Base-by-base conservation (phyloP, 2,329 filamentous ascomycete species). In the Phoma sp. region DNA sequence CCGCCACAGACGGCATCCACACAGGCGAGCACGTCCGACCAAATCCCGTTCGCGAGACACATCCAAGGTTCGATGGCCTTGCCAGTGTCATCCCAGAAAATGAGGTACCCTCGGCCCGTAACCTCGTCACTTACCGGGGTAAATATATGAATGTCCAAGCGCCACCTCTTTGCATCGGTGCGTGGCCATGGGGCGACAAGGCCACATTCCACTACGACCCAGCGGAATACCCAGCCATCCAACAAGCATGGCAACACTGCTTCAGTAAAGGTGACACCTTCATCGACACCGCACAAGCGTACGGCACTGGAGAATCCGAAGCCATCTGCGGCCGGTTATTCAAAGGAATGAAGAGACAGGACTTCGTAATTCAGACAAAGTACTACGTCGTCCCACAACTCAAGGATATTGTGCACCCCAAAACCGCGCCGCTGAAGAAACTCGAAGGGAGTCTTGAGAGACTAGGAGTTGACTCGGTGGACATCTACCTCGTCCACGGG, bases 231-330 rank as follows among this genome's bases (percentile, higher is more conserved):
- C 69, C 64, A 3, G 63, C 50, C 11, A 65, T 76, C 10, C 72
- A 74, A 13, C 70, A 68, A 39, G 77, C 76, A 18, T 79, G 77
- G 76, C 57, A 69, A 36, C 58, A 69, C 24, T 65, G 75, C n/a
- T 67, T 75, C 43, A 58, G 67, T 6, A 67, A 70, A 4, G 72
- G 73, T 11, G 54, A 78, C 23, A 77, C 74, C 48, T 79, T 78
- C 52, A 72, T 79, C 53, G 78, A 79, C 57, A 79, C 76, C 5
- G 76, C 77, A 7, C 74, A 79, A 62, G 73, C 68, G 13, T 80
- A 79, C 57, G 77, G 77, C 36, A 68, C 66, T 24, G 75, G 77
- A 3, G 70, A 77, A 50, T 76, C 73, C 49, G 78, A 80, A 58
- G 66, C 67, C 8, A 78, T 80, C 58, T 73, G 76, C 50, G 73